A percentile compares a stretch with the other conserved stretches of the same genome.
Evolutionary conservation across 257 asterid species (phyloP).

Genomic region (Plectranthus barbatus): DNA sequence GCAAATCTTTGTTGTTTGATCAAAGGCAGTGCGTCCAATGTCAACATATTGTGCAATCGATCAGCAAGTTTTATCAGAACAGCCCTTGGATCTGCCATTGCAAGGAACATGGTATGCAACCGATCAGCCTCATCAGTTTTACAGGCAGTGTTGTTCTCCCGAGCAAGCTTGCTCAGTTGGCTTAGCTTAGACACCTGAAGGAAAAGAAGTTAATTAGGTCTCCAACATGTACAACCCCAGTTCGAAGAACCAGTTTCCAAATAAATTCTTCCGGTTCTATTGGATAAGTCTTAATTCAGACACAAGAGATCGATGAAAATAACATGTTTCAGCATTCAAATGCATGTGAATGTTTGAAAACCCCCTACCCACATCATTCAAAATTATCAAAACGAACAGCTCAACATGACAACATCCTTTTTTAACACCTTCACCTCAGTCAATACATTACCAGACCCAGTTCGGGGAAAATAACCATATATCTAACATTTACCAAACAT

Average conservation of each 20-base stretch:
- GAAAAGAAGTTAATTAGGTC: not conserved
- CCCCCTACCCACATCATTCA: no score
- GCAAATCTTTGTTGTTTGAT: constrained; percentile 86
- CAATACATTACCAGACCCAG: no score
- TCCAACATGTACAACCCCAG: not conserved
- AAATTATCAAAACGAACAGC: not conserved
- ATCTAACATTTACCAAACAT: no score
- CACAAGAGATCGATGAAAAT: not conserved
- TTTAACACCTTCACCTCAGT: no score
- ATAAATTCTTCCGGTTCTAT: not conserved
- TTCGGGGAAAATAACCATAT: no score
- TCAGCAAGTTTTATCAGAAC: constrained; percentile 91
- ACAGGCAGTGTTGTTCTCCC: constrained; percentile 82
- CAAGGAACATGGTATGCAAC: constrained; percentile 92
- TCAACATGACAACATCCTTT: not conserved
- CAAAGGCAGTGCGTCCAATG: constrained; percentile 68
- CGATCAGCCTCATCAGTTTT: constrained; percentile 90
- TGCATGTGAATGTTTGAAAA: not conserved
- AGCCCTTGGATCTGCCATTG: constrained; percentile 95
- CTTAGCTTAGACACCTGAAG: constrained; percentile 85
- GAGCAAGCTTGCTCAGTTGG: constrained; percentile 95
- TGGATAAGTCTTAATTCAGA: not conserved
- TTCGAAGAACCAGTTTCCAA: not conserved
- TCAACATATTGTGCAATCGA: constrained; percentile 88
- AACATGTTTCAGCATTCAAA: not conserved